Evolutionary conservation across 139 green algal species (phyloP).

Genomic region (Pedinophyceae sp.): DNA sequence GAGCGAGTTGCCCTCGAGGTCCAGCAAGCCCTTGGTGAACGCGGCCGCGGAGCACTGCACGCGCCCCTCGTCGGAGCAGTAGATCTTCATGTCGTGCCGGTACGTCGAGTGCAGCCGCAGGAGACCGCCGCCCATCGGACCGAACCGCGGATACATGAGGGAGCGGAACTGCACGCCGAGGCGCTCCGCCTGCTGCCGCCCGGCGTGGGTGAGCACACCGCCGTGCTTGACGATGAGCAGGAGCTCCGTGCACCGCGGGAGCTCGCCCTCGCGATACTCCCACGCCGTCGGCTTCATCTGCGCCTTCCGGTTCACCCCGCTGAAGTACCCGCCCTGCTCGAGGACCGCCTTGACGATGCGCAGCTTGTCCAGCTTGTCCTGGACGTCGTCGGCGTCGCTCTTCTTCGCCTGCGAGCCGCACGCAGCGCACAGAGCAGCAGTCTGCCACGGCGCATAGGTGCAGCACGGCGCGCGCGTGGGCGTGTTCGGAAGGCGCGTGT

Average conservation of each 20-base stretch:
- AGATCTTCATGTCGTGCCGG: slow-evolving; percentile 98
- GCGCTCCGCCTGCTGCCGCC: slow-evolving; percentile 68
- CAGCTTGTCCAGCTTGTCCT: slow-evolving; percentile 70
- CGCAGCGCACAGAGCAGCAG: no score
- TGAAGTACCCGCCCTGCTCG: slow-evolving; percentile 65
- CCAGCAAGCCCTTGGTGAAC: slow-evolving; percentile 71
- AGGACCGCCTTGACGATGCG: slow-evolving; percentile 56
- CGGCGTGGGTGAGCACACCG: slow-evolving; percentile 72
- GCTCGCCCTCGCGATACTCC: slow-evolving; percentile 19
- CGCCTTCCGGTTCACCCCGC: slow-evolving; percentile 94
- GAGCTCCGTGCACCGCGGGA: slow-evolving; percentile 12
- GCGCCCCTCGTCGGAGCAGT: slow-evolving; percentile 69
- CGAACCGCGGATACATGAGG: slow-evolving; percentile 75
- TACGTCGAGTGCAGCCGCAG: slow-evolving; percentile 95
- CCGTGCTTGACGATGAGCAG: slow-evolving; percentile 77
- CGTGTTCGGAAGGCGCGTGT: no score
- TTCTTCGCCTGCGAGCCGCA: not conserved
- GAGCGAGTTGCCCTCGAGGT: slow-evolving; percentile 76
- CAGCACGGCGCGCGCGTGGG: no score
- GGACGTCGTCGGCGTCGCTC: no score
- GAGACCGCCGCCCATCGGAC: slow-evolving; percentile 55
- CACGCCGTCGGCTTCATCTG: slow-evolving; percentile 81
- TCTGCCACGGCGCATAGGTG: no score
- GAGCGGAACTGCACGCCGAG: slow-evolving; percentile 81
- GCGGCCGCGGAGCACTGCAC: slow-evolving; percentile 77